Evolutionary conservation across 305 asterid genomes (phyloP).

Genomic region (Striga hermonthica): DNA sequence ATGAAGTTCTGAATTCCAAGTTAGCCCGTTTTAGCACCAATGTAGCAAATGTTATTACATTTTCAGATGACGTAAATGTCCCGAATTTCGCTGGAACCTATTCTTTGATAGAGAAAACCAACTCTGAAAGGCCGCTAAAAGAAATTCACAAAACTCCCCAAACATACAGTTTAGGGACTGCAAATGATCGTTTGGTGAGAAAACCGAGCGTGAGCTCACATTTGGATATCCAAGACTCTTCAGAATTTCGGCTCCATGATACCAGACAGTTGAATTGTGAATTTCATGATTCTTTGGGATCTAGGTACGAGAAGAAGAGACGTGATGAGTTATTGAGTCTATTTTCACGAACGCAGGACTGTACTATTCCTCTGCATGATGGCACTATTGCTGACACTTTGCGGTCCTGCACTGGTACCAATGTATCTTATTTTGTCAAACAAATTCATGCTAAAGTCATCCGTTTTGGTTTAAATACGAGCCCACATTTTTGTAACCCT

Average conservation of each 20-base stretch:
- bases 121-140: not conserved
- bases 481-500: conserved; percentile 56
- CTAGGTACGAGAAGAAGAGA: conserved; percentile 34
- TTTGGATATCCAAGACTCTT: not conserved
- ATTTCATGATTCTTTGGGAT: conserved; percentile 35
- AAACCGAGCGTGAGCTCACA: conserved; percentile 7
- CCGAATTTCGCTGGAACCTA: conserved; percentile 6
- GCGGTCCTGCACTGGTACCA: conserved; percentile 46
- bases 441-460: conserved; percentile 76
- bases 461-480: conserved; percentile 48
- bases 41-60: conserved; percentile 32
- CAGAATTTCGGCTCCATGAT: conserved; percentile 31
- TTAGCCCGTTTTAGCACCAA: conserved; percentile 35
- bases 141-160: too few species aligned
- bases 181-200: conserved; percentile 31
- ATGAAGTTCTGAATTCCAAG: conserved; percentile 20
- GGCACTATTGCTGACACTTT: conserved; percentile 45
- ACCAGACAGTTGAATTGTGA: conserved; percentile 38
- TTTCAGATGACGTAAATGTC: conserved; percentile 33
- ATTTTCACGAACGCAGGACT: conserved; percentile 40
- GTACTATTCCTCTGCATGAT: conserved; percentile 41
- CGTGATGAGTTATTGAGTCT: conserved; percentile 34
- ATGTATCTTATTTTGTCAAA: conserved; percentile 37
- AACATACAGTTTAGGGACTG: conserved; percentile 2
- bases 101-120: conserved; percentile 3